These are phyloP conservation scores for Hygrocybe punicea DNA, from an alignment of 768 basidiomycete species.

Conservation along the genomic window DNA sequence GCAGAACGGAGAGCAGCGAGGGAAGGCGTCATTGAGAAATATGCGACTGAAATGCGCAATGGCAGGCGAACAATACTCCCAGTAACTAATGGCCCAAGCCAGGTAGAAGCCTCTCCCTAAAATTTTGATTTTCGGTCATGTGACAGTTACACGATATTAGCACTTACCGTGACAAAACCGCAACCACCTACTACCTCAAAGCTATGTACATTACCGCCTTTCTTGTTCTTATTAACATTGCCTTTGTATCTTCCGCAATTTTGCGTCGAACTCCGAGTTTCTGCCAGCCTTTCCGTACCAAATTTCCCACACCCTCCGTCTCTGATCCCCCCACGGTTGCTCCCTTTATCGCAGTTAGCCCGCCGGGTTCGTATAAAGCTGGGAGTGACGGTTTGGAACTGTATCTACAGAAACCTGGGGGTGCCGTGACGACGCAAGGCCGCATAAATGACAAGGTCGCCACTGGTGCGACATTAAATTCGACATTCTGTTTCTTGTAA, in stretches of 20 bases:
- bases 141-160: background rate
- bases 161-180: no score
- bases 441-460: constrained; percentile 37
- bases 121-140: background rate
- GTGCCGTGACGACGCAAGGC: constrained; percentile 26
- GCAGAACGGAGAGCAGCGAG: constrained; percentile 42
- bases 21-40: constrained; percentile 33
- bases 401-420: constrained; percentile 31
- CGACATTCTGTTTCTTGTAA: constrained; percentile 37
- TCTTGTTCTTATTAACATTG: background rate
- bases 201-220: background rate
- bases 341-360: constrained; percentile 30
- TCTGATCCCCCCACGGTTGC: constrained; percentile 8
- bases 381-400: constrained; percentile 28
- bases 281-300: constrained; percentile 29
- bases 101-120: background rate
- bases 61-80: background rate
- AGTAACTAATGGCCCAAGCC: background rate
- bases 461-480: constrained; percentile 41
- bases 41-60: background rate
- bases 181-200: background rate
- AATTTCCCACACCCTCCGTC: constrained; percentile 22
- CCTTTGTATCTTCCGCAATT: background rate
- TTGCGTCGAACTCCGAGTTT: background rate
- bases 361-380: constrained; percentile 26